A percentile compares a stretch with the other conserved stretches of the same genome.
phyloP scores from a whole-genome alignment of 495 filamentous ascomycete genomes.

The Podospora sp. region DNA sequence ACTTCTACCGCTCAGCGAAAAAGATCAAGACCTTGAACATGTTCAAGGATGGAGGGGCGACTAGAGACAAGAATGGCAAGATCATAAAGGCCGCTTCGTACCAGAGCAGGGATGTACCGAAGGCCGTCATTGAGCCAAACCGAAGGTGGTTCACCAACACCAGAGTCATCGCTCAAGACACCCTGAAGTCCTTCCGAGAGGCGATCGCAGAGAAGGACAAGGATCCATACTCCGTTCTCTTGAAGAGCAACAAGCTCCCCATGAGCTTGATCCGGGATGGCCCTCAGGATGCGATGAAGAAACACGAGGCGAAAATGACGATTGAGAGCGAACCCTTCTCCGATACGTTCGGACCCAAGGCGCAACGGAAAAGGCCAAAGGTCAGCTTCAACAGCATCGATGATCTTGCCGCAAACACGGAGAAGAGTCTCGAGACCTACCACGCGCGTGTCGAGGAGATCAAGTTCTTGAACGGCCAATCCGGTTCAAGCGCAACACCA shows the following conservation, averaged over 20 bases:
- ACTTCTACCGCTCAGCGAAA: slow-evolving; percentile 67
- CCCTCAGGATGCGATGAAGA: slow-evolving; percentile 80
- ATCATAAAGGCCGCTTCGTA: slow-evolving; percentile 81
- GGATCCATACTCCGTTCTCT: slow-evolving; percentile 86
- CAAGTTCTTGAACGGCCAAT: slow-evolving; percentile 64
- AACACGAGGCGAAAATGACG: slow-evolving; percentile 91
- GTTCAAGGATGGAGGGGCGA: slow-evolving; percentile 76
- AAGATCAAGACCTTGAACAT: slow-evolving; percentile 84
- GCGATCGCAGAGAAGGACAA: slow-evolving; percentile 87
- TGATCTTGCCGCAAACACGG: slow-evolving; percentile 79
- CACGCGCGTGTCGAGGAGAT: slow-evolving; percentile 75
- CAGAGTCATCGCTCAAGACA: slow-evolving; percentile 63
- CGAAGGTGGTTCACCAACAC: slow-evolving; percentile 71
- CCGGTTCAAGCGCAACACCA: slow-evolving; percentile 49
- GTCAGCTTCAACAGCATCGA: slow-evolving; percentile 75
- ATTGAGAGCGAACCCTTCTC: slow-evolving; percentile 83
- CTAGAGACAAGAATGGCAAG: slow-evolving; percentile 71
- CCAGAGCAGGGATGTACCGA: slow-evolving; percentile 73
- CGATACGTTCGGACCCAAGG: slow-evolving; percentile 92
- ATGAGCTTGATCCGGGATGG: slow-evolving; percentile 44
- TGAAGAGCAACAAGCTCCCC: slow-evolving; percentile 83
- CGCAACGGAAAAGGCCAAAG: slow-evolving; percentile 89
- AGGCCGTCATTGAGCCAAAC: slow-evolving; percentile 89
- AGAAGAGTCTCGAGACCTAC: slow-evolving; percentile 76
- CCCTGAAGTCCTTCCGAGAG: slow-evolving; percentile 78